Base-by-base conservation (phyloP, 1,284 basidiomycete species). In the Spongispora temasekensis region DNA sequence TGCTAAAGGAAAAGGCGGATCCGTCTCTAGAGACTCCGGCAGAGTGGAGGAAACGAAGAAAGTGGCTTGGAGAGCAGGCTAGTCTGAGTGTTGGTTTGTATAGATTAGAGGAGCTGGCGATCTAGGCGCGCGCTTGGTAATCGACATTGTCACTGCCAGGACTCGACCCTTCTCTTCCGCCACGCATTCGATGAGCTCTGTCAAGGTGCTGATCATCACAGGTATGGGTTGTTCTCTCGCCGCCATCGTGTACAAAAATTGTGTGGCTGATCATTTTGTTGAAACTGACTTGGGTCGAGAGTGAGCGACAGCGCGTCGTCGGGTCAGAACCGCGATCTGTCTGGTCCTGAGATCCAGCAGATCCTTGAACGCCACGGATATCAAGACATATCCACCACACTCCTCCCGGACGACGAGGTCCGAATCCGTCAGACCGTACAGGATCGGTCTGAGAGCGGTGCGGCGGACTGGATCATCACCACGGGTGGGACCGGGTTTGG, bases 401-500 rank as follows among this genome's bases (percentile, higher is more conserved):
- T 85, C 64, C 87, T 92, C 1, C 81, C 90, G 40, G 92, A 94
- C 68, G 86, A 91, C 53, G 74, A 81, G 52, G 64, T 68, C 0
- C 69, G 69, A 42, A 90, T 94, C 53, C 79, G 77, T 30, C 67
- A 72, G 9, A 71, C 73, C 8, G 77, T 93, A 13, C 75, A 72
- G 55, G 67, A 69, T 10, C 87, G 85, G 81, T 77, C 74, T 42
- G 70, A 74, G 4, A 68, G 76, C 2, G 78, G 75, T 5, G 68
- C 77, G 19, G 72, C 87, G n/a, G 88, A 92, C 70, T 87, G 86
- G 82, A 81, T 93, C 62, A 77, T 95, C 60, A 93, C 92, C 5
- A 91, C 90, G 0, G 94, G 94, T 12, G 94, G 94, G 2, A 96
- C 94, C 0, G 94, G 94, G 5, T 94, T 95, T 69, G 90, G 93